Conservation (phyloP, 805 yeast genomes). For the Pichia membranifaciens region DNA sequence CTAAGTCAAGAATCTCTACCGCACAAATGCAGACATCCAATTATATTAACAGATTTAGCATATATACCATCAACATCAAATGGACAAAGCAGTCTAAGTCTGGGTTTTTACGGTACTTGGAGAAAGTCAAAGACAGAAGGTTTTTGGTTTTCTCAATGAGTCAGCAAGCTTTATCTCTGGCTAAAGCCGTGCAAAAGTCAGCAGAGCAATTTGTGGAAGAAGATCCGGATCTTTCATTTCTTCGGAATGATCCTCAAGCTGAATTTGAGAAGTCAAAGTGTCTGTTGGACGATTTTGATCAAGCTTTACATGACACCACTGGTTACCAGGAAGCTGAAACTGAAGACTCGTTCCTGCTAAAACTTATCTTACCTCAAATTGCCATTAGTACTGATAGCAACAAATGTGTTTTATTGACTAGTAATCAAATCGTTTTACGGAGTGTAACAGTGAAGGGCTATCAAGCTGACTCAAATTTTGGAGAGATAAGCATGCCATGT, state of each 20-base stretch:
- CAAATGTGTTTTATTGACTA: conserved; percentile 45
- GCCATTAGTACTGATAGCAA: conserved; percentile 45
- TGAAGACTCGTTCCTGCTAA: conserved; percentile 43
- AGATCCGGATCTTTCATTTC: conserved; percentile 8
- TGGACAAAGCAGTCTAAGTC: conserved; percentile 73
- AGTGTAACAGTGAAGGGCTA: conserved; percentile 38
- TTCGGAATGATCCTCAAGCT: conserved; percentile 11
- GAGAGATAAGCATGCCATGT: conserved; percentile 35
- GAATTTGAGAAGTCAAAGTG: conserved; percentile 18
- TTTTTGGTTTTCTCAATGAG: conserved; percentile 27
- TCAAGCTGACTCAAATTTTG: conserved; percentile 34
- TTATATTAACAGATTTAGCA: conserved; percentile 58
- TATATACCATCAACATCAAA: conserved; percentile 67
- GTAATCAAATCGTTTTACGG: conserved; percentile 55
- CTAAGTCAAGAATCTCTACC: conserved; percentile 16
- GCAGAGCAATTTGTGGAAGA: neutral
- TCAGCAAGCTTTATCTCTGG: conserved; percentile 28
- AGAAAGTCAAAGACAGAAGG: conserved; percentile 23
- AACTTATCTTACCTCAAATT: conserved; percentile 78
- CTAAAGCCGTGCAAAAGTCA: conserved; percentile 20
- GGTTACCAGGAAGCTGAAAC: conserved; percentile 18
- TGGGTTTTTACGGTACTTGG: conserved; percentile 51
- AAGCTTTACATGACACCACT: conserved; percentile 37
- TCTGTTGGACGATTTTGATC: conserved; percentile 44
- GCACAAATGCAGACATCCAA: conserved; percentile 30